Conservation (phyloP, 2,329 filamentous ascomycete species). For the Aurifilum marmelostoma region DNA sequence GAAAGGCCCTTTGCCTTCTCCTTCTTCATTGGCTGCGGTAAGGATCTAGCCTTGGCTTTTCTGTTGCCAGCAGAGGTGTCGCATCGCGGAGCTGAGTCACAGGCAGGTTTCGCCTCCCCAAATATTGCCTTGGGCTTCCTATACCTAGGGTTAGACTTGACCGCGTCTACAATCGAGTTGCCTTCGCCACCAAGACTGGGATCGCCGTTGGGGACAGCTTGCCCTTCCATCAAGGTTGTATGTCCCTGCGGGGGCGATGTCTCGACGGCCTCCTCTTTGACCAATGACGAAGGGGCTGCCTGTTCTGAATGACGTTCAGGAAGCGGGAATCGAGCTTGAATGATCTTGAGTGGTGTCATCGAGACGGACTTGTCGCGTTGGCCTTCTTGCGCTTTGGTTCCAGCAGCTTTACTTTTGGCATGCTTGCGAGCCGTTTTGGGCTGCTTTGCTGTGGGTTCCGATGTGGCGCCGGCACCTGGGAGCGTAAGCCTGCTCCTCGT, state of each 20-base stretch:
- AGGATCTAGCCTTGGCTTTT: constrained; percentile 13
- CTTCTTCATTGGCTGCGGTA: constrained; percentile 12
- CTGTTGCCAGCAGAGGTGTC: constrained; percentile 2
- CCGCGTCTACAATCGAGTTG: constrained; percentile 53
- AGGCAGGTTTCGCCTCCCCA: constrained; percentile 13
- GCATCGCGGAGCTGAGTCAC: constrained; percentile 12
- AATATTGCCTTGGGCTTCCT: constrained; percentile 51
- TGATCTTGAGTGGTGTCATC: not conserved
- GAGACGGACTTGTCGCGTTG: not conserved
- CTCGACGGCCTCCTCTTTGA: not conserved
- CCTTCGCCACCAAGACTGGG: constrained; percentile 15
- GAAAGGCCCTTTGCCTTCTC: constrained; percentile 7
- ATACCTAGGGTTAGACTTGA: constrained; percentile 52
- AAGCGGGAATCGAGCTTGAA: not conserved
- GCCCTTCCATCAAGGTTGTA: constrained; percentile 15
- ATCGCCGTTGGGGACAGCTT: constrained; percentile 29
- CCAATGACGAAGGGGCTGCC: not conserved
- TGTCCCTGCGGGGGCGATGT: not conserved
- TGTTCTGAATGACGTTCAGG: not conserved
- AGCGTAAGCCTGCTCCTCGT: constrained; percentile 21
- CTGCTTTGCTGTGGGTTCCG: not conserved
- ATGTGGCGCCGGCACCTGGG: not conserved
- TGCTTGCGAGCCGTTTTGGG: not conserved
- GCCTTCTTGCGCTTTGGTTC: not conserved
- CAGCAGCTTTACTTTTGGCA: not conserved